Conservation (phyloP, 768 basidiomycete genomes). For the Tricholoma sp. region DNA sequence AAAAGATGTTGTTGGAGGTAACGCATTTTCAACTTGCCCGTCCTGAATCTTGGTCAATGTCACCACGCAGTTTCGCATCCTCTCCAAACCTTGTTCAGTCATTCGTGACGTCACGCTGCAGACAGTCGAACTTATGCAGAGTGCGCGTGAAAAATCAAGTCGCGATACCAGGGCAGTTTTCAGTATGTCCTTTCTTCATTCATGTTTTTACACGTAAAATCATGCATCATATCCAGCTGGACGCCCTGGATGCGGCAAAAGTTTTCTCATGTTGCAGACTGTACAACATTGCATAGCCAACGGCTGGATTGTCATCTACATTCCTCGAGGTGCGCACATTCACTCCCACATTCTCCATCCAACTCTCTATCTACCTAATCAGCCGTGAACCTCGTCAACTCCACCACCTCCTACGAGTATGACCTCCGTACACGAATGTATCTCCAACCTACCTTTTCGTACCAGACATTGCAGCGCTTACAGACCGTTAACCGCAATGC, state of each 20-base stretch:
- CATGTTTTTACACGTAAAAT: background rate
- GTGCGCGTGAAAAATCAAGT: conserved; percentile 45
- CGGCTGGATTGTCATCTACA: conserved; percentile 80
- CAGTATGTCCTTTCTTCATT: conserved; percentile 39
- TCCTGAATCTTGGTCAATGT: background rate
- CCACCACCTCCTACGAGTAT: conserved; percentile 67
- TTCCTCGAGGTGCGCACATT: conserved; percentile 61
- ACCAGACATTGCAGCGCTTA: conserved; percentile 59
- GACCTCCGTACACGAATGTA: conserved; percentile 75
- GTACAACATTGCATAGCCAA: conserved; percentile 59
- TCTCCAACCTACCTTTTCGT: conserved; percentile 61
- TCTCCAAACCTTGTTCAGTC: conserved; percentile 68
- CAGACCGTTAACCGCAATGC: conserved; percentile 49
- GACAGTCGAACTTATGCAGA: conserved; percentile 46
- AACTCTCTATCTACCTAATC: background rate
- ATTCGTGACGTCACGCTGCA: conserved; percentile 64
- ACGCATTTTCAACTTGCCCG: conserved; percentile 17
- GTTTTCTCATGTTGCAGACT: conserved; percentile 70
- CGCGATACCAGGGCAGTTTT: conserved; percentile 51
- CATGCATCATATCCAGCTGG: conserved; percentile 48
- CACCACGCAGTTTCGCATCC: conserved; percentile 52
- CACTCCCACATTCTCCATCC: background rate
- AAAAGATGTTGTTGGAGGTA: conserved; percentile 67
- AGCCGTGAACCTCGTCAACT: conserved; percentile 57
- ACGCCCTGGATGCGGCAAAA: conserved; percentile 74